Conservation (phyloP, 2,329 filamentous ascomycete genomes). For the Fusarium verrucosum region DNA sequence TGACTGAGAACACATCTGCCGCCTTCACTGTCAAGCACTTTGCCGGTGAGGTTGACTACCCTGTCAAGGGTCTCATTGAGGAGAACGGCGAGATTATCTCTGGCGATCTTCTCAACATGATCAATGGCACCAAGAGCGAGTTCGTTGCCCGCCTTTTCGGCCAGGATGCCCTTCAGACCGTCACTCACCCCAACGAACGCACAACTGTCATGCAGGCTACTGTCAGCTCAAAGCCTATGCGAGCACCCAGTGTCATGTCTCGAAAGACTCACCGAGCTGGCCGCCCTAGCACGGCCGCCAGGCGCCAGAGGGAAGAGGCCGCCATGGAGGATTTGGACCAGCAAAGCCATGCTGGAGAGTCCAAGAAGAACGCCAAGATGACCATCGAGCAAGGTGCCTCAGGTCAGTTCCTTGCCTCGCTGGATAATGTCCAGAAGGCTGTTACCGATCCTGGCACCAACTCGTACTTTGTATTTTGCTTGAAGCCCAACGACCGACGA, state of each 20-base stretch:
- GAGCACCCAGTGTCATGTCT: constrained; percentile 91
- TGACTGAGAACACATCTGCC: constrained; percentile 81
- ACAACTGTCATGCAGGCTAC: constrained; percentile 94
- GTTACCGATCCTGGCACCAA: constrained; percentile 85
- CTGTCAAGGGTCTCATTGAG: constrained; percentile 85
- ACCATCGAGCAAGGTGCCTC: constrained; percentile 82
- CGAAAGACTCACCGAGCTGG: constrained; percentile 68
- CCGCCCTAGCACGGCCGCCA: constrained; percentile 47
- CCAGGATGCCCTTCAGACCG: constrained; percentile 92
- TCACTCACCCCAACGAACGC: constrained; percentile 91
- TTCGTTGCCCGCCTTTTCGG: constrained; percentile 93
- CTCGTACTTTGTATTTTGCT: constrained; percentile 93
- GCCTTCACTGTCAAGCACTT: constrained; percentile 94
- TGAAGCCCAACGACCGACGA: constrained; percentile 95
- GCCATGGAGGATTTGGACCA: constrained; percentile 59
- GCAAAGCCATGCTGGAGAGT: constrained; percentile 58
- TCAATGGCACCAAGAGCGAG: constrained; percentile 85
- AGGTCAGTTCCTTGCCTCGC: constrained; percentile 86
- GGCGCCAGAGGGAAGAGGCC: constrained; percentile 54
- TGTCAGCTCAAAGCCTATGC: constrained; percentile 92
- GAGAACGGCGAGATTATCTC: constrained; percentile 97
- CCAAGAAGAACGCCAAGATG: constrained; percentile 55
- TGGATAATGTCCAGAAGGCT: constrained; percentile 91
- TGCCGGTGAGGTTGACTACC: constrained; percentile 95
- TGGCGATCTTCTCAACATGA: constrained; percentile 92